These are phyloP conservation scores for Phytophthora cactorum DNA, from an alignment of 352 stramenopile species.

Conservation along the genomic window DNA sequence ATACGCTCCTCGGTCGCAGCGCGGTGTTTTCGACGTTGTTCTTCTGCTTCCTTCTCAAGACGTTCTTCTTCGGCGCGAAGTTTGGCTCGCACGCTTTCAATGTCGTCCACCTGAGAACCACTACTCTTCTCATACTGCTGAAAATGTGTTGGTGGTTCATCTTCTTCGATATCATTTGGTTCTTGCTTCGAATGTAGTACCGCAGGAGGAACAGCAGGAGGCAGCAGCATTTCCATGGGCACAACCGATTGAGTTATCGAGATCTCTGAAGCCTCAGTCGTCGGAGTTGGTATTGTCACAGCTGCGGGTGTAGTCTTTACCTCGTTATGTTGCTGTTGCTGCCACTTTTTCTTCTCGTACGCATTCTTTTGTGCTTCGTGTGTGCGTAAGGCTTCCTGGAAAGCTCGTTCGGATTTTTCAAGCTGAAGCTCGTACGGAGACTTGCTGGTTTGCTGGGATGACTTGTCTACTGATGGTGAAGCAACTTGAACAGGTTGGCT, in stretches of 20 bases:
- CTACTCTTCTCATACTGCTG: background rate
- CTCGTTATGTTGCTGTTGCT: conserved; percentile 16
- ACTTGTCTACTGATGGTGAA: background rate
- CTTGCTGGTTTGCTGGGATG: conserved; percentile 21
- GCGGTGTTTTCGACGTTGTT: conserved; percentile 50
- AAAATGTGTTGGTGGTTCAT: background rate
- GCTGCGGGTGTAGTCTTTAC: background rate
- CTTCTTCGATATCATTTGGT: conserved; percentile 2
- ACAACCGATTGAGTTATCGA: conserved; percentile 22
- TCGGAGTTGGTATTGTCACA: background rate
- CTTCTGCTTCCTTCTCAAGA: conserved; percentile 47
- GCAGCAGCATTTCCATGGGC: conserved; percentile 16
- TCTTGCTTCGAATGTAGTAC: conserved; percentile 11
- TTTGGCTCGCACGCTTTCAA: conserved; percentile 48
- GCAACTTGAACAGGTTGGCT: background rate
- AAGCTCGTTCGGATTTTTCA: conserved; percentile 51
- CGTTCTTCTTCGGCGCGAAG: conserved; percentile 55
- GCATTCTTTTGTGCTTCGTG: conserved; percentile 48
- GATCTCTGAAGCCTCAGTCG: background rate
- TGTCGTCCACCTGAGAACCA: conserved; percentile 15
- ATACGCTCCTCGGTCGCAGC: conserved; percentile 62
- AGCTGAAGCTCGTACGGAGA: conserved; percentile 55
- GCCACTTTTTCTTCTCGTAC: conserved; percentile 45
- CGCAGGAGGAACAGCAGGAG: conserved; percentile 20
- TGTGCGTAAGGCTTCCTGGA: conserved; percentile 45